A percentile compares a stretch with the other conserved stretches of the same genome.
Evolutionary conservation across 768 basidiomycete species (phyloP).

Genomic region (Lenzites betulinus): DNA sequence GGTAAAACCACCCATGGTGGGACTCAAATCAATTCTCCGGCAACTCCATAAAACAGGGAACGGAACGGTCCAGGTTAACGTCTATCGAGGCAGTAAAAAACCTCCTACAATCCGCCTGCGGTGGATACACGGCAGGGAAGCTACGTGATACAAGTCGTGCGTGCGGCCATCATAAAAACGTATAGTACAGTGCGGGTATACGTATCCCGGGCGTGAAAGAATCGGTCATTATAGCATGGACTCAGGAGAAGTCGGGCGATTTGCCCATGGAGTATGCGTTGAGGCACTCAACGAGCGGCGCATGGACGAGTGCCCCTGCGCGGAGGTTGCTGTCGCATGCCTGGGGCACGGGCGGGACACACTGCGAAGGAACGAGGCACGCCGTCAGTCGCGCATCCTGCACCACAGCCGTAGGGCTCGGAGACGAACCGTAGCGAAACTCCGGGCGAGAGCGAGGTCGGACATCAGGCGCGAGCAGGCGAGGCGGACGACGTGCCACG

Average conservation of each 20-base stretch:
- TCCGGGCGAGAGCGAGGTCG: constrained; percentile 28
- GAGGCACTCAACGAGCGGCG: constrained; percentile 31
- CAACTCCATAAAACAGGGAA: too few relatives aligned
- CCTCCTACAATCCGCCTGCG: background rate
- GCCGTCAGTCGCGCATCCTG: background rate
- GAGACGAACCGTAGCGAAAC: constrained; percentile 22
- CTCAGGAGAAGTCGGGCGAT: constrained; percentile 19
- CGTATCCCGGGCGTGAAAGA: background rate
- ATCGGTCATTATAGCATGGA: background rate
- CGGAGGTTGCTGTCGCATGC: constrained; percentile 26
- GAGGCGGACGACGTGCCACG: constrained; percentile 32
- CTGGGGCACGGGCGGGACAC: constrained; percentile 16
- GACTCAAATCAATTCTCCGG: too few relatives aligned
- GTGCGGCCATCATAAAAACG: background rate
- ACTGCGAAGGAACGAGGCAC: background rate
- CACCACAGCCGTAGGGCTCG: background rate
- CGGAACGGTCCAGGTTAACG: background rate
- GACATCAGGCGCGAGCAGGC: constrained; percentile 25
- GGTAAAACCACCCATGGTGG: too few relatives aligned
- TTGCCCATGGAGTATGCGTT: constrained; percentile 29
- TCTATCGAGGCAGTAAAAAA: background rate
- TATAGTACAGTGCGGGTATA: background rate
- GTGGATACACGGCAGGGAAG: background rate
- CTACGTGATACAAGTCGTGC: constrained; percentile 2
- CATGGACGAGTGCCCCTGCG: constrained; percentile 24